A percentile compares a stretch with the other conserved stretches of the same genome.
Conservation (phyloP, 768 basidiomycete genomes). For the Porphyrellus cyaneotinctus region DNA sequence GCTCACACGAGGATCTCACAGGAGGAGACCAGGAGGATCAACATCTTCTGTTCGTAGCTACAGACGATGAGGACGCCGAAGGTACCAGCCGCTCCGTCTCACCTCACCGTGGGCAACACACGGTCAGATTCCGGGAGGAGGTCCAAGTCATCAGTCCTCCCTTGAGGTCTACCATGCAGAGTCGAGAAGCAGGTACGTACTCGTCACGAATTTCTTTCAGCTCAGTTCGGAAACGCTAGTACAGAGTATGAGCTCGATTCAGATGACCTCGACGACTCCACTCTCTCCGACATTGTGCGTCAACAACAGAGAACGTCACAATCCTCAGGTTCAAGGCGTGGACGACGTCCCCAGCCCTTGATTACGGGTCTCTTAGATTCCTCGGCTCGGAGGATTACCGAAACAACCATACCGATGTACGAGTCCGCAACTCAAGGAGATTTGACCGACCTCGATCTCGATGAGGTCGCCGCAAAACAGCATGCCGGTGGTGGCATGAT, state of each 20-base stretch:
- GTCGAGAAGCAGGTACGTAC: constrained; percentile 77
- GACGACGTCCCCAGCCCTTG: constrained; percentile 66
- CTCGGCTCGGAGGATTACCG: constrained; percentile 52
- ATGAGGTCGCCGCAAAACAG: constrained; percentile 65
- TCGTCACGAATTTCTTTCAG: constrained; percentile 11
- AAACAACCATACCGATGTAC: constrained; percentile 49
- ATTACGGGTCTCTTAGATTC: constrained; percentile 74
- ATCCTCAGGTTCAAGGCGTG: constrained; percentile 32
- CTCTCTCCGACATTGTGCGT: constrained; percentile 29
- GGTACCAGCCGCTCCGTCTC: constrained; percentile 32
- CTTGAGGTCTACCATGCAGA: constrained; percentile 66
- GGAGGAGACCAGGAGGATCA: constrained; percentile 21
- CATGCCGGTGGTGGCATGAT: constrained; percentile 69
- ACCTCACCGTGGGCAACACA: constrained; percentile 38
- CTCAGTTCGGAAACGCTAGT: constrained; percentile 7
- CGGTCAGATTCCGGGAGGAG: constrained; percentile 64
- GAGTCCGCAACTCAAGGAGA: constrained; percentile 32
- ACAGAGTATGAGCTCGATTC: constrained; percentile 81
- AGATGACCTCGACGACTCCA: constrained; percentile 69
- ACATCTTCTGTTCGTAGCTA: constrained; percentile 49
- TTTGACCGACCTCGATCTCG: constrained; percentile 45
- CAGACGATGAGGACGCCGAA: constrained; percentile 53
- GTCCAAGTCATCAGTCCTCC: constrained; percentile 66
- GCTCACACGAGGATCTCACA: constrained; percentile 40
- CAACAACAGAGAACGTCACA: constrained; percentile 22